These are phyloP conservation scores for Microbotryomycetes sp. DNA, from an alignment of 1,284 basidiomycete species.

Conservation along the genomic window DNA sequence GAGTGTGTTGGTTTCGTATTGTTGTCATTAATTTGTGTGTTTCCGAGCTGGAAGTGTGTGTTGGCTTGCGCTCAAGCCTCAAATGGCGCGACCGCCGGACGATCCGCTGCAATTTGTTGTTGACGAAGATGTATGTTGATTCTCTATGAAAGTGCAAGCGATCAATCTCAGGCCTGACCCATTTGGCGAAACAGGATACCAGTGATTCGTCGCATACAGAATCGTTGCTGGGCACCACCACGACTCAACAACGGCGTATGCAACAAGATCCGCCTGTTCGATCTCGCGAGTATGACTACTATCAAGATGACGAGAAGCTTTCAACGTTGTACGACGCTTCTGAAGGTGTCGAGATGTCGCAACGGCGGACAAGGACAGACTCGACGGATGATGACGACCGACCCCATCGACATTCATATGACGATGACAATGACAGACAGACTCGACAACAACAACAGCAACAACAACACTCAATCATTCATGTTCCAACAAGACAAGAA, in stretches of 20 bases:
- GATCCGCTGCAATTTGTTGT: constrained; percentile 15
- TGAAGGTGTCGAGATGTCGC: neutral
- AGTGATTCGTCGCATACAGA: constrained; percentile 8
- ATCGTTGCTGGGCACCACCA: constrained; percentile 6
- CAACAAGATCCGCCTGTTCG: neutral
- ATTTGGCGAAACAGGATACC: constrained; percentile 11
- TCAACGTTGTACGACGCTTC: neutral
- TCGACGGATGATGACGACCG: too few species aligned
- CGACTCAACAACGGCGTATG: neutral
- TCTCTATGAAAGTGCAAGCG: neutral
- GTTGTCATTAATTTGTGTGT: too few species aligned
- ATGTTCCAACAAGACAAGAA: constrained; percentile 9
- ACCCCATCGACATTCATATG: neutral
- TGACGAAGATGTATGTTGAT: constrained; percentile 18
- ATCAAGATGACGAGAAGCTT: neutral
- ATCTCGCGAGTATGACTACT: neutral
- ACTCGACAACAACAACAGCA: neutral
- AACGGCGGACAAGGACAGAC: too few species aligned
- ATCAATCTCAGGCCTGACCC: neutral
- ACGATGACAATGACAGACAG: neutral
- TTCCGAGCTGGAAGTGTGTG: too few species aligned
- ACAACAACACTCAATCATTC: too few species aligned
- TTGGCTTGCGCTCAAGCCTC: neutral
- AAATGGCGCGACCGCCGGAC: neutral
- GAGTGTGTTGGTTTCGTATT: too few species aligned